phyloP scores from a whole-genome alignment of 768 basidiomycete genomes.

The Albatrellus ellisii region DNA sequence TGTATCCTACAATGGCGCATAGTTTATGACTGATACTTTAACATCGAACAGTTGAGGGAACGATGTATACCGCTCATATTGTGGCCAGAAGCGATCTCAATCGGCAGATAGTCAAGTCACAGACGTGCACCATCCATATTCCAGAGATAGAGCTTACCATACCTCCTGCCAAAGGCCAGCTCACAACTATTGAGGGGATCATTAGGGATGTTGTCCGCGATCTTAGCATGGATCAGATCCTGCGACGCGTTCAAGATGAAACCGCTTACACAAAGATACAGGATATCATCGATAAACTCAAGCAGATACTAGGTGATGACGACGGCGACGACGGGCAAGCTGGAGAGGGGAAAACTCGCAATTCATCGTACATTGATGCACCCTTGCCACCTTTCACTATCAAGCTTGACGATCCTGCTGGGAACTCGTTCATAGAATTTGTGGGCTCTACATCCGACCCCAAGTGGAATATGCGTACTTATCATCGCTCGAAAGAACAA shows the following conservation, averaged over 20 bases:
- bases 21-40: neutral
- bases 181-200: slow-evolving; percentile 95
- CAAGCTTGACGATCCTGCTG: slow-evolving; percentile 83
- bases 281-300: slow-evolving; percentile 51
- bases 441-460: slow-evolving; percentile 77
- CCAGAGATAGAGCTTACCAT: slow-evolving; percentile 88
- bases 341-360: slow-evolving; percentile 17
- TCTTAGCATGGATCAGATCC: slow-evolving; percentile 67
- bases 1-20: too few relatives aligned
- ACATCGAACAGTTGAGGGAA: slow-evolving; percentile 55
- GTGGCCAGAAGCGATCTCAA: slow-evolving; percentile 67
- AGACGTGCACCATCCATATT: slow-evolving; percentile 66
- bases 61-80: slow-evolving; percentile 68
- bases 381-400: slow-evolving; percentile 70
- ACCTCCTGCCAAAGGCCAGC: slow-evolving; percentile 77
- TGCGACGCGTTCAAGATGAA: slow-evolving; percentile 70
- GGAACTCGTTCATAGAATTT: slow-evolving; percentile 96
- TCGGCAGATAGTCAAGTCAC: slow-evolving; percentile 87
- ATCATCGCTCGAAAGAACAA: slow-evolving; percentile 67
- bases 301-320: slow-evolving; percentile 46
- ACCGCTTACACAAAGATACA: slow-evolving; percentile 64
- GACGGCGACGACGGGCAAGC: slow-evolving; percentile 27
- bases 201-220: slow-evolving; percentile 73
- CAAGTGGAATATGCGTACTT: slow-evolving; percentile 83
- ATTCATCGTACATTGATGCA: slow-evolving; percentile 27